Conservation (phyloP, 2,329 filamentous ascomycete species). For the Fusarium sp. region DNA sequence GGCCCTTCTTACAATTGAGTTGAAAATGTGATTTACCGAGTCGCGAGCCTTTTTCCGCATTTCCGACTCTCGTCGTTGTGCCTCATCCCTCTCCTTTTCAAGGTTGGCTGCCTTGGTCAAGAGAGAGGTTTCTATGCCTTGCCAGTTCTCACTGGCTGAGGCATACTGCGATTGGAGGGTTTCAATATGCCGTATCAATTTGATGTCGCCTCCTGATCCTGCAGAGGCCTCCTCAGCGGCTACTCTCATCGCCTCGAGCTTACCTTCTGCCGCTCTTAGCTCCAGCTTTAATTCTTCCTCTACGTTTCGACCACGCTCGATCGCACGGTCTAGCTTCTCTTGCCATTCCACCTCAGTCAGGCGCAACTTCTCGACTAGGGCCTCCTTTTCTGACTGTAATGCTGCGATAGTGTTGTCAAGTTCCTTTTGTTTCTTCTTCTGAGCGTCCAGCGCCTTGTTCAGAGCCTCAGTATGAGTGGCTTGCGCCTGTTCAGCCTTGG, state of each 20-base stretch:
- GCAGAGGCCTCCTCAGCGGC: slow-evolving; percentile 91
- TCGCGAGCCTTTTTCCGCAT: slow-evolving; percentile 91
- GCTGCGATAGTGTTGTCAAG: slow-evolving; percentile 70
- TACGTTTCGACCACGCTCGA: slow-evolving; percentile 73
- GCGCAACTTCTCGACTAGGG: slow-evolving; percentile 76
- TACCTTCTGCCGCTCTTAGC: slow-evolving; percentile 81
- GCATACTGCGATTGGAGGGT: slow-evolving; percentile 95
- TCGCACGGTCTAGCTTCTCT: slow-evolving; percentile 78
- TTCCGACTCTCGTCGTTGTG: slow-evolving; percentile 83
- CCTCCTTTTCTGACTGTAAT: slow-evolving; percentile 81
- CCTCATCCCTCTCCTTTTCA: slow-evolving; percentile 92
- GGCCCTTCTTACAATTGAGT: neutral
- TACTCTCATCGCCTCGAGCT: slow-evolving; percentile 86
- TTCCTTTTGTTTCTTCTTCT: slow-evolving; percentile 66
- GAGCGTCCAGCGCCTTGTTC: slow-evolving; percentile 74
- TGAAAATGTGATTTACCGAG: slow-evolving; percentile 66
- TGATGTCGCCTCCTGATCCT: slow-evolving; percentile 83
- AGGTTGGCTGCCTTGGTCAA: slow-evolving; percentile 79
- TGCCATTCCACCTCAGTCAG: slow-evolving; percentile 77
- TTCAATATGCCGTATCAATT: slow-evolving; percentile 92
- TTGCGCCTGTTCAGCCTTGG: slow-evolving; percentile 72
- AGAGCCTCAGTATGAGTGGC: slow-evolving; percentile 74
- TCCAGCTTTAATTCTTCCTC: slow-evolving; percentile 87
- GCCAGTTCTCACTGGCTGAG: slow-evolving; percentile 96
- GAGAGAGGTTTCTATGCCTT: slow-evolving; percentile 90